Percentiles rank a stretch among this genome's conserved stretches.
Evolutionary conservation across 768 basidiomycete species (phyloP).

Genomic region (Tulasnella sp.): DNA sequence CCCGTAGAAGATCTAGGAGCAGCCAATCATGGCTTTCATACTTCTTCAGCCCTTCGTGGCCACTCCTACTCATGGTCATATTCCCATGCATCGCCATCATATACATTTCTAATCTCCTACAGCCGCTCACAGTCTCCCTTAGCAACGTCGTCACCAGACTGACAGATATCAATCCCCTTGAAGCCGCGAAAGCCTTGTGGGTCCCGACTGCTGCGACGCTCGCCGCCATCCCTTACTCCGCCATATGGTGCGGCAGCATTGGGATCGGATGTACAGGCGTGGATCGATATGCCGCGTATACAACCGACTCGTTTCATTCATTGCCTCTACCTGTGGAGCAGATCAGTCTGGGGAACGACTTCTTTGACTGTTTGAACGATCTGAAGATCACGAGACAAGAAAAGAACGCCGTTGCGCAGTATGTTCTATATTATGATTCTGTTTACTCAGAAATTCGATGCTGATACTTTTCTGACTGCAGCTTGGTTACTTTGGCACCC

Average conservation of each 20-base stretch:
- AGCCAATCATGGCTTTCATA: too few species aligned
- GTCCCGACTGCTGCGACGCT: neutral
- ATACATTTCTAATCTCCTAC: neutral
- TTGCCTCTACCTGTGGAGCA: neutral
- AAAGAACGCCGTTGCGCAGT: conserved; percentile 1
- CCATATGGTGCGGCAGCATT: neutral
- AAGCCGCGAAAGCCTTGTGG: neutral
- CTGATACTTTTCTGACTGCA: neutral
- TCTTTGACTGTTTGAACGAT: conserved; percentile 13
- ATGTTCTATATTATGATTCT: too few species aligned
- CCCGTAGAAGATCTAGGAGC: too few species aligned
- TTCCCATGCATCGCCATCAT: neutral
- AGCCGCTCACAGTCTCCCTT: neutral
- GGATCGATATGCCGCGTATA: neutral
- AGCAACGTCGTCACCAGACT: neutral
- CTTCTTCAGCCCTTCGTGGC: neutral
- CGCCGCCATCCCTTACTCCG: neutral
- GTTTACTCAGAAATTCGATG: too few species aligned
- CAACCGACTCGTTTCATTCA: neutral
- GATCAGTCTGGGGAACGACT: conserved; percentile 10
- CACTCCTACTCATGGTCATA: neutral
- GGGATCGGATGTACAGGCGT: conserved; percentile 1
- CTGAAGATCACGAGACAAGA: conserved; percentile 6
- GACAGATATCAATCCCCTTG: neutral
- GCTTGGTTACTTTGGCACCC: neutral